These are phyloP conservation scores for Rubia yunnanensis DNA, from an alignment of 257 asterid genomes.

Conservation along the genomic window DNA sequence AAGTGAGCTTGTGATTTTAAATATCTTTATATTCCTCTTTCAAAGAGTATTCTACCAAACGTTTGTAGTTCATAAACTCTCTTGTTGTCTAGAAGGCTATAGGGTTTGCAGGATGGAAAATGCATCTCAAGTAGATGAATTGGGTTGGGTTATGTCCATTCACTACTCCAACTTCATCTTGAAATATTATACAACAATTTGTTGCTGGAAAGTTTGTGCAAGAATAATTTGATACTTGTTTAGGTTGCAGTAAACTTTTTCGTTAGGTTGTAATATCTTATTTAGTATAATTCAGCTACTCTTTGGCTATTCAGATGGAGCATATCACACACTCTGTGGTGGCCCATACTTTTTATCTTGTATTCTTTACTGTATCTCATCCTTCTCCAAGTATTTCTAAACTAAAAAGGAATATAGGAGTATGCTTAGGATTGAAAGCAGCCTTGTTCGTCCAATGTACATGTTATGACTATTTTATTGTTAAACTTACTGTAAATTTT, in stretches of 20 bases:
- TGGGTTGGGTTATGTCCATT: background rate
- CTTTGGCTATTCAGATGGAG: background rate
- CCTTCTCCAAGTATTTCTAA: too few relatives aligned
- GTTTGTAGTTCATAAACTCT: background rate
- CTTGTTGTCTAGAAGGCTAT: background rate
- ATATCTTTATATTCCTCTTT: background rate
- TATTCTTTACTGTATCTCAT: background rate
- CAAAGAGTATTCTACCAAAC: background rate
- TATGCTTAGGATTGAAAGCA: too few relatives aligned
- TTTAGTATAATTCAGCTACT: too few relatives aligned
- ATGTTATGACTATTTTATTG: too few relatives aligned
- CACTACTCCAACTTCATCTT: background rate
- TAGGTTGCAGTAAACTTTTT: background rate
- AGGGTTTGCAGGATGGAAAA: background rate
- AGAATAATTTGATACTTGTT: background rate
- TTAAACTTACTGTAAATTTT: too few relatives aligned
- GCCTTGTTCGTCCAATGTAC: too few relatives aligned
- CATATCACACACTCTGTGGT: too few relatives aligned
- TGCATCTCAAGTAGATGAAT: background rate
- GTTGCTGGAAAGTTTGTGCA: slow-evolving; percentile 2
- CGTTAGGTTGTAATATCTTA: background rate
- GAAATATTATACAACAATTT: background rate
- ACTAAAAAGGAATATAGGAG: too few relatives aligned
- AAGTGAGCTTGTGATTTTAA: background rate
- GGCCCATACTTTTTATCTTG: background rate